Percentiles rank a stretch among this genome's conserved stretches.
Conservation (phyloP, 1,284 basidiomycete species). For the Dichomitus squalens region DNA sequence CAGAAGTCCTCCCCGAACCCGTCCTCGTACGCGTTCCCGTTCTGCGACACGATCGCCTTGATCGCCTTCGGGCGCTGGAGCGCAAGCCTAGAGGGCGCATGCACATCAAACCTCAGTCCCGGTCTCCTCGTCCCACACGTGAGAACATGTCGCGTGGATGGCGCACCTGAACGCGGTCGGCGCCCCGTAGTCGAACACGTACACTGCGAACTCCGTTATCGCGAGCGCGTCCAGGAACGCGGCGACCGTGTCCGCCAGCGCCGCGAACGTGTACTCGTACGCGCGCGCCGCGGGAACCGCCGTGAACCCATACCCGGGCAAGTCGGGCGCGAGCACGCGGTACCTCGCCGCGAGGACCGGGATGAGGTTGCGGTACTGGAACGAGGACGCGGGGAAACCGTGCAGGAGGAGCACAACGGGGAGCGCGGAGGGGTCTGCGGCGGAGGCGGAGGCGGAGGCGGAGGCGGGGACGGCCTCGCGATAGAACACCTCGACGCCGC, state of each 20-base stretch:
- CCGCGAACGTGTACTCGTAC: conserved; percentile 45
- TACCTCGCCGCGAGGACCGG: conserved; percentile 42
- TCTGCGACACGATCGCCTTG: conserved; percentile 48
- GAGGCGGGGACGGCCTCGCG: conserved; percentile 38
- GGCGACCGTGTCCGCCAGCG: conserved; percentile 40
- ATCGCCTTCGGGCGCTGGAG: conserved; percentile 43
- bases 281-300: conserved; percentile 36
- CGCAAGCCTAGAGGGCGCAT: conserved; percentile 37
- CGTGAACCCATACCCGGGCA: conserved; percentile 54
- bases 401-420: conserved; percentile 49
- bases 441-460: conserved; percentile 32
- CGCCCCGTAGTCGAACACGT: conserved; percentile 55
- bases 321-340: conserved; percentile 50
- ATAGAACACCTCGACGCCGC: conserved; percentile 44
- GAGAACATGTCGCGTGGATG: no score
- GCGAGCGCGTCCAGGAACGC: conserved; percentile 43
- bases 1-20: conserved; percentile 45
- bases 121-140: no score
- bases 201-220: conserved; percentile 42
- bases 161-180: conserved; percentile 40
- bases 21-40: conserved; percentile 50
- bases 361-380: conserved; percentile 51
- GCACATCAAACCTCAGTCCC: no score
- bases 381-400: conserved; percentile 50
- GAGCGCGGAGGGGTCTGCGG: background rate